phyloP scores from a whole-genome alignment of 2,329 filamentous ascomycete genomes.

The Thyridium curvatum region DNA sequence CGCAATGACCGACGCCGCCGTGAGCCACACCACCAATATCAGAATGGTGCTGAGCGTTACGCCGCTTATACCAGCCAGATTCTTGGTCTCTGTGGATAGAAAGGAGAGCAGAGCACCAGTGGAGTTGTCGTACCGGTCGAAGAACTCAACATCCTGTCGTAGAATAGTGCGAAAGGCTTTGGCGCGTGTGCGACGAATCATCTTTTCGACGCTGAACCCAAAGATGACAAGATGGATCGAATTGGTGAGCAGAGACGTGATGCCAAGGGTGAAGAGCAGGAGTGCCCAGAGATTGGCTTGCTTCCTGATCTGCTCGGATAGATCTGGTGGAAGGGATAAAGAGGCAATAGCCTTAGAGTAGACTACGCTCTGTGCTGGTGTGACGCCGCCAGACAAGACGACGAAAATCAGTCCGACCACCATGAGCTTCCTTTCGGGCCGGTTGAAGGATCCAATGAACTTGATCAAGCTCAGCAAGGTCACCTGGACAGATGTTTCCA shows the following conservation, averaged over 20 bases:
- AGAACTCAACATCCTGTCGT: constrained; percentile 88
- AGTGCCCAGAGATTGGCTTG: no score
- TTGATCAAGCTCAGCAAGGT: no score
- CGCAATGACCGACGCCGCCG: constrained; percentile 35
- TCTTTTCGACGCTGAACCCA: background rate
- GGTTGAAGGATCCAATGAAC: no score
- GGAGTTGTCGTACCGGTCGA: constrained; percentile 84
- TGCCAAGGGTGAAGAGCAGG: background rate
- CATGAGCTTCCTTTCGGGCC: no score
- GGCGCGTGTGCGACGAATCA: background rate
- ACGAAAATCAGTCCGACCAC: no score
- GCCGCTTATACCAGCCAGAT: constrained; percentile 82
- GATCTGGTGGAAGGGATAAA: background rate
- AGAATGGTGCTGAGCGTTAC: constrained; percentile 41
- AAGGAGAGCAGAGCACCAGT: constrained; percentile 85
- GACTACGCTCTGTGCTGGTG: constrained; percentile 30
- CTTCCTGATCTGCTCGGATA: background rate
- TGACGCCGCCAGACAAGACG: constrained; percentile 34
- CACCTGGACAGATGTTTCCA: no score
- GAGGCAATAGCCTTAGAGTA: background rate
- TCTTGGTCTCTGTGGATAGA: constrained; percentile 82
- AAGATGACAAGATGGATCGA: background rate
- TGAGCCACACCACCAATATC: background rate
- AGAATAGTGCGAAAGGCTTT: constrained; percentile 51
- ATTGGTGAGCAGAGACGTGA: background rate